phyloP scores from a whole-genome alignment of 1,284 basidiomycete genomes.

The Mixia osmundae region DNA sequence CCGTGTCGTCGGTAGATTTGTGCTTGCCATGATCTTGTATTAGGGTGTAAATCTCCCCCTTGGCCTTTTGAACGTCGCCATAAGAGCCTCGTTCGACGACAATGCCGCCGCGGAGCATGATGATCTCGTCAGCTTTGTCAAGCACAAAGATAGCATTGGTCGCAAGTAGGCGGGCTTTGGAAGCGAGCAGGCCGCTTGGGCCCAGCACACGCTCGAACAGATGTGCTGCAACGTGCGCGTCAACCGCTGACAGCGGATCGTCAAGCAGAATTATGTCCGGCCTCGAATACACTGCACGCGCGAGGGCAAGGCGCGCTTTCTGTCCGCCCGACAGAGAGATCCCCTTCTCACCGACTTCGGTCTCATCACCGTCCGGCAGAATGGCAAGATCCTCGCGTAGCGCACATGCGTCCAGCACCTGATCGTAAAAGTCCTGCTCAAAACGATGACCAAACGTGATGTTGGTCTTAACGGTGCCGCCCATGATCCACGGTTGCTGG shows the following conservation, averaged over 20 bases:
- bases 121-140: conserved; percentile 50
- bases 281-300: conserved; percentile 50
- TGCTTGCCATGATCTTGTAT: conserved; percentile 5
- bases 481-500: conserved; percentile 69
- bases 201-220: conserved; percentile 59
- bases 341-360: conserved; percentile 58
- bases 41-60: conserved; percentile 4
- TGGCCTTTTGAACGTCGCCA: conserved; percentile 2
- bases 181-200: conserved; percentile 56
- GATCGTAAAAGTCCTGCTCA: conserved; percentile 34
- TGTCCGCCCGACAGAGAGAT: conserved; percentile 30
- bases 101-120: conserved; percentile 58
- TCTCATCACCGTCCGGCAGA: conserved; percentile 43
- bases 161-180: conserved; percentile 66
- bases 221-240: conserved; percentile 24
- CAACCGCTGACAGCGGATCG: conserved; percentile 33
- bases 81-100: conserved; percentile 45
- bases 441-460: conserved; percentile 75
- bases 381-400: conserved; percentile 54
- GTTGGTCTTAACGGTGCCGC: conserved; percentile 45
- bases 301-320: conserved; percentile 54
- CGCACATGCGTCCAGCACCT: conserved; percentile 43
- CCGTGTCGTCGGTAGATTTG: conserved; percentile 14
- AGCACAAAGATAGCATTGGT: conserved; percentile 76
- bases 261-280: conserved; percentile 40